Evolutionary conservation across 495 filamentous ascomycete species (phyloP), one percentile per base, ranked within the genome.

Genomic region (Recurvomyces mirabilis): DNA sequence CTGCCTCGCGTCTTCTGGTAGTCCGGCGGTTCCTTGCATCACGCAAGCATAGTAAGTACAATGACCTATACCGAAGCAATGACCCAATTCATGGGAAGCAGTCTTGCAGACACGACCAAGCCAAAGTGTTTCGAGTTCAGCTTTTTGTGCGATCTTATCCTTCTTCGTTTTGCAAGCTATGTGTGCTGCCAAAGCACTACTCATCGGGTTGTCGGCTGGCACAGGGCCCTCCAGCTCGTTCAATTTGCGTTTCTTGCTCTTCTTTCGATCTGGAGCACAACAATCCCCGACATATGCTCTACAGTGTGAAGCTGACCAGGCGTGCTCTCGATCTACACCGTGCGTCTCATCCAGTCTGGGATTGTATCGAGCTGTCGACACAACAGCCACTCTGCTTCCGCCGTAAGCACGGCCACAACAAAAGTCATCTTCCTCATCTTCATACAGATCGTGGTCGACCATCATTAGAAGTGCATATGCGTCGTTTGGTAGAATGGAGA

Each of bases 351-450:
- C 75, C 5, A 79, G 58, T 0, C 19, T 23, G 0, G 78, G 78
- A 38, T 77, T 58, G 47, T 84, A 83, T 43, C 79, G 59, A 3
- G 77, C 69, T 10, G 61, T 68, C 0, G 71, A 75, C 1, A 83
- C 74, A 5, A 82, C 71, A 1, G 68, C 65, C 4, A 82, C 65
- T 4, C 80, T 61, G 47, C 69, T 73, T 1, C 69, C 75, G 12
- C 78, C 80, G 47, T 81, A 83, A 14, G 81, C 79, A 21, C 74
- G 64, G 2, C 79, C 81, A 52, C 78, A 82, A 45, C 70, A 75
- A 47, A 81, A 83, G 22, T 73, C 71, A 45, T 82, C 80, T 3
- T 81, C 71, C 3, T 78, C 74, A 51, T 74, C 71, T 53, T 83
- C 77, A 56, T 74, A 83, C 29, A 83, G 55, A 53, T 85, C 81